A percentile compares a stretch with the other conserved stretches of the same genome.
These are phyloP conservation scores for Entomortierella lignicola DNA, from an alignment of 192 early-diverging fungal genomes.

Conservation along the genomic window DNA sequence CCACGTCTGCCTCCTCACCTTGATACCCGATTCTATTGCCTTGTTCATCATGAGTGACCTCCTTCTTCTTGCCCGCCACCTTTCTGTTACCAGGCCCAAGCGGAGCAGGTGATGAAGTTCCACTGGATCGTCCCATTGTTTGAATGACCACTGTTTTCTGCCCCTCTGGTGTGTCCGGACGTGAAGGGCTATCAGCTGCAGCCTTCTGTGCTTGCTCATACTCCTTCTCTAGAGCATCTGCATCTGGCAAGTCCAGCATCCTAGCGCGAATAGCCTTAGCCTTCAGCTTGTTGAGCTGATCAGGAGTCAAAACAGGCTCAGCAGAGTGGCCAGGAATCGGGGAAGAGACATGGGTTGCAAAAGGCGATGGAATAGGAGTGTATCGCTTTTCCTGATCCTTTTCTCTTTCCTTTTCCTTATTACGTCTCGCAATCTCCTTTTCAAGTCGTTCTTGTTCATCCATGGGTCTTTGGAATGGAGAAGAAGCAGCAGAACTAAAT, in stretches of 20 bases:
- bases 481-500: conserved; percentile 48
- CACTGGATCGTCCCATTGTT: conserved; percentile 49
- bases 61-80: conserved; percentile 61
- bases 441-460: conserved; percentile 41
- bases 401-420: conserved; percentile 36
- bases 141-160: conserved; percentile 52
- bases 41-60: conserved; percentile 67
- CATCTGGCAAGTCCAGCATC: conserved; percentile 72
- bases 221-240: conserved; percentile 74
- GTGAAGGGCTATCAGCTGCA: conserved; percentile 39
- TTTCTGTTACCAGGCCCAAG: conserved; percentile 51
- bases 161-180: conserved; percentile 18
- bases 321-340: conserved; percentile 34
- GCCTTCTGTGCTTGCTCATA: conserved; percentile 71
- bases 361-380: conserved; percentile 47
- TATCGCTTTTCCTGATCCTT: conserved; percentile 35
- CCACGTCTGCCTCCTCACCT: conserved; percentile 63
- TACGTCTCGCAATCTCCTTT: conserved; percentile 35
- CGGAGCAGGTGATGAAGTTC: conserved; percentile 25
- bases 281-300: conserved; percentile 88
- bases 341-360: conserved; percentile 50
- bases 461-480: conserved; percentile 51
- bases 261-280: conserved; percentile 85
- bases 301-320: conserved; percentile 38
- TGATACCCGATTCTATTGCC: conserved; percentile 75